Evolutionary conservation across 2,329 filamentous ascomycete genomes (phyloP).

Genomic region (Alternaria panax): DNA sequence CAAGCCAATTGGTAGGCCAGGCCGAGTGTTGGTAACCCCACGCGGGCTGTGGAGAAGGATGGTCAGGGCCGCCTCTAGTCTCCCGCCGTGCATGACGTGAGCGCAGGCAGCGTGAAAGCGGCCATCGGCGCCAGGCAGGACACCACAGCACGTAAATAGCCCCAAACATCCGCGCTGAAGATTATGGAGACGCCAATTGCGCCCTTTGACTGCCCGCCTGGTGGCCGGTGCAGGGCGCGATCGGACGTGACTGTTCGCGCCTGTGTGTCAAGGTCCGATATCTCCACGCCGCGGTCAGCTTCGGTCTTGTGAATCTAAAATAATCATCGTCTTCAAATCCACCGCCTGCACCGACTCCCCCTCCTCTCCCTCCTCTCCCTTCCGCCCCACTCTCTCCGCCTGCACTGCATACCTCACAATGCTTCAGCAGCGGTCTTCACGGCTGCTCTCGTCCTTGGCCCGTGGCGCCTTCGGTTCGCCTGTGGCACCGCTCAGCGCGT

Average conservation of each 20-base stretch:
- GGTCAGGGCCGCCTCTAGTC: conserved; percentile 14
- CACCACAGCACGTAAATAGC: conserved; percentile 31
- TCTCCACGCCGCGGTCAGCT: conserved; percentile 32
- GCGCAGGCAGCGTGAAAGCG: conserved; percentile 7
- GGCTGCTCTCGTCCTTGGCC: conserved; percentile 44
- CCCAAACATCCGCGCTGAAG: conserved; percentile 33
- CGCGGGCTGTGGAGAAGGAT: conserved; percentile 26
- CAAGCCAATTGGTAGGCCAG: conserved; percentile 12
- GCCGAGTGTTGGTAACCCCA: conserved; percentile 20
- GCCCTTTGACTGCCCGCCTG: conserved; percentile 23
- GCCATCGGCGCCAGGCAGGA: conserved; percentile 3
- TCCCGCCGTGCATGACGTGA: conserved; percentile 29
- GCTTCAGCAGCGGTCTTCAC: conserved; percentile 47
- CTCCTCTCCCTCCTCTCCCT: conserved; percentile 10
- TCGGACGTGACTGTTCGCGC: conserved; percentile 23
- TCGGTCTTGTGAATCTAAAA: conserved; percentile 35
- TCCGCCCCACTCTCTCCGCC: conserved; percentile 12
- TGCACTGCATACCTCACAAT: conserved; percentile 35
- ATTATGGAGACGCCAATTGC: conserved; percentile 18
- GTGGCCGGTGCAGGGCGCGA: conserved; percentile 17
- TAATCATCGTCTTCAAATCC: conserved; percentile 23
- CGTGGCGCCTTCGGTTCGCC: conserved; percentile 36
- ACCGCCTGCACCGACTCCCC: conserved; percentile 17
- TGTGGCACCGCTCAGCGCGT: conserved; percentile 47
- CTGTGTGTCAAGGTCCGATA: conserved; percentile 20